These are phyloP conservation scores for Ustilago xerochloae DNA, from an alignment of 1,284 basidiomycete species.

Conservation along the genomic window DNA sequence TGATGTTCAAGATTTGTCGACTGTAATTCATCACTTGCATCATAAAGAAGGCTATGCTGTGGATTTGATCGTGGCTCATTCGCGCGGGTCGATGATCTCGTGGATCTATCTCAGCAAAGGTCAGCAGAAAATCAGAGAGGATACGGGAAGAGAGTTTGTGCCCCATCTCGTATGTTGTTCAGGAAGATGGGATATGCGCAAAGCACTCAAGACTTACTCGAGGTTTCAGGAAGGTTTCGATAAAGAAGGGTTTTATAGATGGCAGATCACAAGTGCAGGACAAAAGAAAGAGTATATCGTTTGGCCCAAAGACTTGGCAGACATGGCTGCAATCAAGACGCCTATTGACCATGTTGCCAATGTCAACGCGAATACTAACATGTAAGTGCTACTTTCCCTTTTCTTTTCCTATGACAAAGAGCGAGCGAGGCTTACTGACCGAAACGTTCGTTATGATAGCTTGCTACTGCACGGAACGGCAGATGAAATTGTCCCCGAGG, in stretches of 20 bases:
- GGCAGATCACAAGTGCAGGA: constrained; percentile 52
- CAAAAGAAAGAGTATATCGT: constrained; percentile 35
- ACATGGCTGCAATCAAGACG: constrained; percentile 20
- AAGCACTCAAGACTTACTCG: constrained; percentile 14
- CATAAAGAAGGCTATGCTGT: constrained; percentile 8
- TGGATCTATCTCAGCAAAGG: constrained; percentile 29
- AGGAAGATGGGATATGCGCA: constrained; percentile 19
- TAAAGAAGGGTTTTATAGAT: constrained; percentile 42
- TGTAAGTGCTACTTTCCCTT: constrained; percentile 9
- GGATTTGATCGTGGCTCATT: constrained; percentile 33
- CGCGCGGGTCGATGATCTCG: constrained; percentile 26
- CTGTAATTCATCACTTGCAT: constrained; percentile 23
- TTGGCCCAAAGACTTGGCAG: constrained; percentile 32
- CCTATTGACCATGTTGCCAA: constrained; percentile 17
- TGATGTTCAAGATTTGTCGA: constrained; percentile 32
- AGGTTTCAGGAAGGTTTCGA: constrained; percentile 19
- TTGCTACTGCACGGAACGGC: constrained; percentile 47
- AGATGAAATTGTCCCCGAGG: constrained; percentile 34
- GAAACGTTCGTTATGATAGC: background rate
- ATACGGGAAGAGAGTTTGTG: constrained; percentile 5
- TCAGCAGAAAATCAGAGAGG: background rate
- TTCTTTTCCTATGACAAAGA: background rate
- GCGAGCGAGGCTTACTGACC: background rate
- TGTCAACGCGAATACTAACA: constrained; percentile 25
- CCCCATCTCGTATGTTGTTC: constrained; percentile 18